phyloP scores from a whole-genome alignment of 2,329 filamentous ascomycete species.

The Neurospora crassa region DNA sequence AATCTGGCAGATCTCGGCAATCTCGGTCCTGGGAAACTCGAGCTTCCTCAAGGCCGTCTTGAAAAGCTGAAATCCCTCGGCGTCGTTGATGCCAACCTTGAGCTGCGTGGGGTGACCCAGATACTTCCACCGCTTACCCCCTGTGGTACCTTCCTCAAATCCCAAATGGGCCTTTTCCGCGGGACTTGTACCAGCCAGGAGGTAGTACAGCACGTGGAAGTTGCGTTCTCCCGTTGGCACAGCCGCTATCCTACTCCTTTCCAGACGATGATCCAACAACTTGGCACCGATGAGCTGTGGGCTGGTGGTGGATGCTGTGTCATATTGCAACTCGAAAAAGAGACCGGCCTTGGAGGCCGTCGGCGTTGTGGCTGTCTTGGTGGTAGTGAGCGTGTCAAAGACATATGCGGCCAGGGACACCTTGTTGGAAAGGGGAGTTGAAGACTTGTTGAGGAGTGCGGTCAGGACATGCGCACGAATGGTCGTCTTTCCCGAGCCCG shows the following conservation, averaged over 20 bases:
- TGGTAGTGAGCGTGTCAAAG: conserved; percentile 93
- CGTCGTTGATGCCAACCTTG: conserved; percentile 93
- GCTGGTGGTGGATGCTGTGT: conserved; percentile 74
- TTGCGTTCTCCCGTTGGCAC: conserved; percentile 94
- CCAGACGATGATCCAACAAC: conserved; percentile 83
- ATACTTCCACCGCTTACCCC: conserved; percentile 84
- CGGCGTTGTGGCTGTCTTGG: conserved; percentile 90
- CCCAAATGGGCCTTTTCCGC: conserved; percentile 83
- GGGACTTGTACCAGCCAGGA: conserved; percentile 81
- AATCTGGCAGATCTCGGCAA: conserved; percentile 94
- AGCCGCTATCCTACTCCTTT: conserved; percentile 81
- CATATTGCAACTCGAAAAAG: conserved; percentile 94
- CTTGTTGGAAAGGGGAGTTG: conserved; percentile 87
- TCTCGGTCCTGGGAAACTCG: conserved; percentile 86
- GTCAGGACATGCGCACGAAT: conserved; percentile 82
- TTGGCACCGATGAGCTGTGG: conserved; percentile 91
- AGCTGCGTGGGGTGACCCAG: conserved; percentile 93
- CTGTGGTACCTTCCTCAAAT: conserved; percentile 38
- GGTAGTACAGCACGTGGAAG: conserved; percentile 93
- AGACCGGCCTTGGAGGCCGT: conserved; percentile 93
- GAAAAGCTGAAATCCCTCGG: conserved; percentile 93
- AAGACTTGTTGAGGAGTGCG: conserved; percentile 77
- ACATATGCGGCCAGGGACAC: conserved; percentile 88
- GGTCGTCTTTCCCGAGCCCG: conserved; percentile 91
- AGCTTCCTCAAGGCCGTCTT: conserved; percentile 91